Base-by-base conservation (phyloP, 139 green algal species). In the Marvania coccoides region DNA sequence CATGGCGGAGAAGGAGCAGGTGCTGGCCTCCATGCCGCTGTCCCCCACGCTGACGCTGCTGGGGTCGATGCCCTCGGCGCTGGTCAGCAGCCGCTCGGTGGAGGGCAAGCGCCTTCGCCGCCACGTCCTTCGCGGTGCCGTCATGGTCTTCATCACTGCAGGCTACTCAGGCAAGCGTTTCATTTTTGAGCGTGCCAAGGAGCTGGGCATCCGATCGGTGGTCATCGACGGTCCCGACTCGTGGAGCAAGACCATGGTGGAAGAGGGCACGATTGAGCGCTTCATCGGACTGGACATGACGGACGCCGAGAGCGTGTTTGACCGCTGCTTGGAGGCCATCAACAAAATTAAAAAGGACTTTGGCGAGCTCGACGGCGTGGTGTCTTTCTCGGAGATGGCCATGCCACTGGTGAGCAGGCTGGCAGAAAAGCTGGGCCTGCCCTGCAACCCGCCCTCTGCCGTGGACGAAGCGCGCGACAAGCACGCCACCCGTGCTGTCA, bases 391-490 rank as follows among this genome's bases (percentile, higher is more conserved):
- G 42, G 90, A 96, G 74, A 81, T 95, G 68, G 89, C 90, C 1
- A 79, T 92, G 69, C 87, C 90, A 14, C 76, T 96, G 57, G 86
- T 89, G 24, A 46, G 75, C 2, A 80, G 89, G 37, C 79, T 96
- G 38, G 71, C 83, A 36, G 89, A 95, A 78, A 61, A 70, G 33
- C 70, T 95, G 14, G 89, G 87, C 6, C 79, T 96, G 63, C 86
- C 88, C 2, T 69, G 71, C 39, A 85, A 87, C 56, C 53, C 68
- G 3, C 70, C 70, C 30, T 9, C 64, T 1, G 72, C 85, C 1
- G 85, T 96, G 13, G 90, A 96, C 63, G 76, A 77, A 7, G 90
- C 90, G 37, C 74, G 90, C 3, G 88, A 96, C 70, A 96, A 96
- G 47, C 69, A 78, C 47, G 58, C 58, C 5, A 90, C 87, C 0